phyloP scores from a whole-genome alignment of 2,329 filamentous ascomycete species.

The Nemania serpens region DNA sequence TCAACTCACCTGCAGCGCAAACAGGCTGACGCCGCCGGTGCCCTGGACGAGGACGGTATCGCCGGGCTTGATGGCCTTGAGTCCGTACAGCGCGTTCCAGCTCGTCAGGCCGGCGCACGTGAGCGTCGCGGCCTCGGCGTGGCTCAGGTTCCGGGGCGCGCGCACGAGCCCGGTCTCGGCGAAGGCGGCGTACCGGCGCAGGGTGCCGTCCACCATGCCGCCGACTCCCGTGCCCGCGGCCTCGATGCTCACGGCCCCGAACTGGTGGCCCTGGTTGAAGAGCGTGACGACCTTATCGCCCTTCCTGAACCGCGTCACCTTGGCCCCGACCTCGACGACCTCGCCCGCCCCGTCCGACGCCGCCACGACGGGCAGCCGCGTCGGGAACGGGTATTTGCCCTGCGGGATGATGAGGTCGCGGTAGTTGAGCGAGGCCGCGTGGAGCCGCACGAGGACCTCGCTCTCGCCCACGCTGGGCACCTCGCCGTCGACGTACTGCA shows the following conservation, averaged over 20 bases:
- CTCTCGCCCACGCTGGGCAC: constrained; percentile 68
- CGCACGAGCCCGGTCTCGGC: constrained; percentile 69
- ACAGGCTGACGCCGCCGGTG: constrained; percentile 71
- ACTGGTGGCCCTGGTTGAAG: constrained; percentile 62
- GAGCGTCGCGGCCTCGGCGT: constrained; percentile 60
- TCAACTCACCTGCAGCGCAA: constrained; percentile 56
- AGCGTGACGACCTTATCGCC: constrained; percentile 64
- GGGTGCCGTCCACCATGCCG: constrained; percentile 67
- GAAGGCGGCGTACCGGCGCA: constrained; percentile 71
- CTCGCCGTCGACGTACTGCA: constrained; percentile 58
- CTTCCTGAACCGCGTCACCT: constrained; percentile 53
- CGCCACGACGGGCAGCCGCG: constrained; percentile 51
- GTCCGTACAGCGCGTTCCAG: constrained; percentile 69
- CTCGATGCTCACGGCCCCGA: constrained; percentile 45
- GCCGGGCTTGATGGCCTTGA: constrained; percentile 57
- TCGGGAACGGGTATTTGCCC: constrained; percentile 53
- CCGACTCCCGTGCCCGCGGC: constrained; percentile 64
- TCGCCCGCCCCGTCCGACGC: constrained; percentile 60
- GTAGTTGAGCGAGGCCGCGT: constrained; percentile 59
- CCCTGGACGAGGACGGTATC: constrained; percentile 68
- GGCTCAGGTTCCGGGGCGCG: constrained; percentile 60
- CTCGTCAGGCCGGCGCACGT: constrained; percentile 66
- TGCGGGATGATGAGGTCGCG: constrained; percentile 57
- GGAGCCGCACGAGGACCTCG: constrained; percentile 72
- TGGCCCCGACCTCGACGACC: constrained; percentile 55